These are phyloP conservation scores for Kluyveromyces starmeri DNA, from an alignment of 805 yeast species.

Conservation along the genomic window DNA sequence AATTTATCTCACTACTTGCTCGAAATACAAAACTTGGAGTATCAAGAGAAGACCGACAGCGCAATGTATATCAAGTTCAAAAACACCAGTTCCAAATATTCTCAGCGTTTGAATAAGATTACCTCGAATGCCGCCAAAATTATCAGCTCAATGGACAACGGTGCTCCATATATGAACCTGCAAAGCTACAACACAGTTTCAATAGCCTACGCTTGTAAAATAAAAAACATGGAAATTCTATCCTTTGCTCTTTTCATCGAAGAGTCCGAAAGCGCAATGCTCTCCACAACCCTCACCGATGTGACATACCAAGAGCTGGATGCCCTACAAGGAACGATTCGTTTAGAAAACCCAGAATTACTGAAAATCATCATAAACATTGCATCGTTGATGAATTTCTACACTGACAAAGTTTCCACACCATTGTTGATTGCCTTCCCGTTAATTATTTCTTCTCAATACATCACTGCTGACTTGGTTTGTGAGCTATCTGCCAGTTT, in stretches of 20 bases:
- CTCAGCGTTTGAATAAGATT: constrained; percentile 8
- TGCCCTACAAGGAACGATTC: constrained; percentile 32
- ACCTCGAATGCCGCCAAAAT: constrained; percentile 16
- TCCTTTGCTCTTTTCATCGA: constrained; percentile 31
- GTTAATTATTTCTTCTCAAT: constrained; percentile 46
- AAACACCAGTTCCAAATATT: constrained; percentile 30
- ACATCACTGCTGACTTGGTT: constrained; percentile 40
- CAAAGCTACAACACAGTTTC: constrained; percentile 40
- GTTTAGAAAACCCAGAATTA: constrained; percentile 43
- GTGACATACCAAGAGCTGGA: constrained; percentile 35
- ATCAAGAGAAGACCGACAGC: constrained; percentile 13
- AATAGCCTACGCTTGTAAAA: constrained; percentile 46
- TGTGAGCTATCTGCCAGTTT: constrained; percentile 46
- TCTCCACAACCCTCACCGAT: constrained; percentile 42
- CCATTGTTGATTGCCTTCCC: constrained; percentile 37
- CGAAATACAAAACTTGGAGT: constrained; percentile 8
- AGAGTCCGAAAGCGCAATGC: constrained; percentile 40
- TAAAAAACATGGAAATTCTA: constrained; percentile 50
- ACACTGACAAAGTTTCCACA: constrained; percentile 28
- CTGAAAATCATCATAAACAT: constrained; percentile 44
- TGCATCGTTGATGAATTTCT: constrained; percentile 44
- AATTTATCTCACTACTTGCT: constrained; percentile 9
- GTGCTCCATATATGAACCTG: constrained; percentile 46
- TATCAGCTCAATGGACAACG: constrained; percentile 39
- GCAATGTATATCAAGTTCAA: constrained; percentile 28